Conservation (phyloP, 2,329 filamentous ascomycete species). For the Alternaria burnsii region DNA sequence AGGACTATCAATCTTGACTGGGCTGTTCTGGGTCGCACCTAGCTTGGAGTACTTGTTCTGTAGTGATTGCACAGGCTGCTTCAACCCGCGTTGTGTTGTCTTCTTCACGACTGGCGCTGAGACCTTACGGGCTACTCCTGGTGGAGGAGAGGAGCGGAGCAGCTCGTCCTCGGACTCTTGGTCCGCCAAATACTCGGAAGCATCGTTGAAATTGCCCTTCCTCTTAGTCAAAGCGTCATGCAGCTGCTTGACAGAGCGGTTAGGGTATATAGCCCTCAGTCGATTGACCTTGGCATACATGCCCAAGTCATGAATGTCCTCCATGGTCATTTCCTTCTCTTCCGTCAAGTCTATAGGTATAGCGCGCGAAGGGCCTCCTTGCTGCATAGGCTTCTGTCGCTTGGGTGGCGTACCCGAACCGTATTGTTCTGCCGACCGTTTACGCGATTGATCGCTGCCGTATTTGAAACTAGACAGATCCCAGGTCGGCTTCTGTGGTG, state of each 20-base stretch:
- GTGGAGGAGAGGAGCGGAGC: constrained; percentile 34
- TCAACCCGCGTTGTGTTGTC: constrained; percentile 64
- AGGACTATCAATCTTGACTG: constrained; percentile 24
- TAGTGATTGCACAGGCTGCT: constrained; percentile 64
- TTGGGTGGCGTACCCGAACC: constrained; percentile 32
- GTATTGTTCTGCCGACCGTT: constrained; percentile 36
- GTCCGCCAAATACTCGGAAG: constrained; percentile 44
- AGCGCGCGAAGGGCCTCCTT: constrained; percentile 46
- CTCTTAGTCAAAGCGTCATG: constrained; percentile 60
- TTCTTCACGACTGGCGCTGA: constrained; percentile 50
- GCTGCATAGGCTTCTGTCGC: constrained; percentile 35
- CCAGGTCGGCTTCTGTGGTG: constrained; percentile 43
- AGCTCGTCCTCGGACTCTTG: constrained; percentile 49
- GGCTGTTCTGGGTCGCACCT: constrained; percentile 26
- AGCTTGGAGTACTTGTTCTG: constrained; percentile 61
- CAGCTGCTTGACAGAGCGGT: constrained; percentile 57
- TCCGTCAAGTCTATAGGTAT: constrained; percentile 41
- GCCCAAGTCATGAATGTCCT: constrained; percentile 55
- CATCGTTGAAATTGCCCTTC: constrained; percentile 64
- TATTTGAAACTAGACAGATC: constrained; percentile 40
- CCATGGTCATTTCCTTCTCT: constrained; percentile 29
- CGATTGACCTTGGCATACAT: constrained; percentile 61
- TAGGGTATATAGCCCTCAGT: constrained; percentile 60
- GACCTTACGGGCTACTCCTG: constrained; percentile 30
- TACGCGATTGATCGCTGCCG: constrained; percentile 31